These are phyloP conservation scores for Platanthera guangdongensis DNA, from an alignment of 106 monocot genomes.

Conservation along the genomic window DNA sequence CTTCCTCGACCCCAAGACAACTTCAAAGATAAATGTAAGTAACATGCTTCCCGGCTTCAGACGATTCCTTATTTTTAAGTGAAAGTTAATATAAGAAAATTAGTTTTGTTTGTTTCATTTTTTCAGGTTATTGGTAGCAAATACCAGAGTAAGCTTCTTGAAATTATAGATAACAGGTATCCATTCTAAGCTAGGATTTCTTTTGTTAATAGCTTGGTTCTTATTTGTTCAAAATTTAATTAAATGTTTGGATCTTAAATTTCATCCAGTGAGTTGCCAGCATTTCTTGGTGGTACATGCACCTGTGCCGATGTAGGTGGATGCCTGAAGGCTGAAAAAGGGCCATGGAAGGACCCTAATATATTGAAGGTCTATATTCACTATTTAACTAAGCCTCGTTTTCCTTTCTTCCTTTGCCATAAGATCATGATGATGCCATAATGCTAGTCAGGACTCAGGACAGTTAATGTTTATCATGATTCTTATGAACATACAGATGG, in stretches of 20 bases:
- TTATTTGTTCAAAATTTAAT: background rate
- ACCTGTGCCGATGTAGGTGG: slow-evolving; percentile 48
- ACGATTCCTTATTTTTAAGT: slow-evolving; percentile 3
- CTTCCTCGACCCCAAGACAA: slow-evolving; percentile 61
- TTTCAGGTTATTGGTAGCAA: slow-evolving; percentile 55
- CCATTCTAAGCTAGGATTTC: background rate
- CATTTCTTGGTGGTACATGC: slow-evolving; percentile 63
- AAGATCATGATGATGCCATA: background rate
- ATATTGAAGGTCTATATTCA: slow-evolving; percentile 35
- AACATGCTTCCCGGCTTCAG: background rate
- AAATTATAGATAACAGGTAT: slow-evolving; percentile 54
- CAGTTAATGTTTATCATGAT: background rate
- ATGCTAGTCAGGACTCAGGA: background rate
- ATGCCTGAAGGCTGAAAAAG: slow-evolving; percentile 54
- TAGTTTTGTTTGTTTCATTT: slow-evolving; percentile 1
- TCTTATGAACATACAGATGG: slow-evolving; percentile 26
- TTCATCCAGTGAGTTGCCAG: slow-evolving; percentile 55
- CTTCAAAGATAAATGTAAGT: slow-evolving; percentile 56
- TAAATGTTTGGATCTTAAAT: background rate
- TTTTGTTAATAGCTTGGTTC: background rate
- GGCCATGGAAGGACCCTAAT: slow-evolving; percentile 59
- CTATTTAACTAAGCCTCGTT: background rate
- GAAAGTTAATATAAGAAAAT: background rate
- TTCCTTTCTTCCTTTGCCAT: slow-evolving; percentile 10
- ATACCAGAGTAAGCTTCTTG: slow-evolving; percentile 52